Percentiles rank a stretch among this genome's conserved stretches.
Evolutionary conservation across 1,139 yeast species (phyloP).

Genomic region (Yamadazyma diddensiae): DNA sequence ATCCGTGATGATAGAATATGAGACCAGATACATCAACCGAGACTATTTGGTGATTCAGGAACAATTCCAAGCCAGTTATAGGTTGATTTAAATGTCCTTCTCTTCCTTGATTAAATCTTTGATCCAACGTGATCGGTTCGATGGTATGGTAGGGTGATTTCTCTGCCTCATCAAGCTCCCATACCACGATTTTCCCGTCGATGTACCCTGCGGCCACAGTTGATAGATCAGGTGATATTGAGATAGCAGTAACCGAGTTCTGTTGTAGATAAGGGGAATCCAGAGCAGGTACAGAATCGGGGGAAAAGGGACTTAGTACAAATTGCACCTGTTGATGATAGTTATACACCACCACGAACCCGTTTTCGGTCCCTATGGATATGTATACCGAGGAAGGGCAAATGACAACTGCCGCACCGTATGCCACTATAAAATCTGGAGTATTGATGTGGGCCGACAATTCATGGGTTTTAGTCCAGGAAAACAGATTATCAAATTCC

Average conservation of each 20-base stretch:
- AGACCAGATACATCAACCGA: constrained; percentile 61
- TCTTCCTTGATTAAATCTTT: constrained; percentile 23
- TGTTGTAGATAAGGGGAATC: constrained; percentile 24
- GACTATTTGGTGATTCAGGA: constrained; percentile 57
- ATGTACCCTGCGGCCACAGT: constrained; percentile 33
- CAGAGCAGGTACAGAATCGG: constrained; percentile 6
- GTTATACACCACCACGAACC: constrained; percentile 59
- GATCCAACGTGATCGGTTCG: constrained; percentile 25
- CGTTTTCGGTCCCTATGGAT: constrained; percentile 62
- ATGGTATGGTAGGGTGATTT: constrained; percentile 24
- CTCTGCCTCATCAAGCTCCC: constrained; percentile 22
- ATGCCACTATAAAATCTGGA: constrained; percentile 21
- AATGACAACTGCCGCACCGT: constrained; percentile 52
- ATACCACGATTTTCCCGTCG: constrained; percentile 28
- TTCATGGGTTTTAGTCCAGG: constrained; percentile 25
- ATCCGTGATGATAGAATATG: constrained; percentile 58
- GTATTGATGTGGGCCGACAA: constrained; percentile 23
- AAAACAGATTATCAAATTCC: constrained; percentile 7
- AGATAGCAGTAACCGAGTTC: constrained; percentile 39
- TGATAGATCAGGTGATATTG: constrained; percentile 35
- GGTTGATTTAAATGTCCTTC: constrained; percentile 55
- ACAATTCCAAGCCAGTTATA: constrained; percentile 39
- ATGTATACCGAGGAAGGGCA: constrained; percentile 48
- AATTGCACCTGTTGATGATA: constrained; percentile 54
- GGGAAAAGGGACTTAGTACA: constrained; percentile 27